Base-by-base conservation (phyloP, 306 rosid species). In the Sechiopsis laciniata region DNA sequence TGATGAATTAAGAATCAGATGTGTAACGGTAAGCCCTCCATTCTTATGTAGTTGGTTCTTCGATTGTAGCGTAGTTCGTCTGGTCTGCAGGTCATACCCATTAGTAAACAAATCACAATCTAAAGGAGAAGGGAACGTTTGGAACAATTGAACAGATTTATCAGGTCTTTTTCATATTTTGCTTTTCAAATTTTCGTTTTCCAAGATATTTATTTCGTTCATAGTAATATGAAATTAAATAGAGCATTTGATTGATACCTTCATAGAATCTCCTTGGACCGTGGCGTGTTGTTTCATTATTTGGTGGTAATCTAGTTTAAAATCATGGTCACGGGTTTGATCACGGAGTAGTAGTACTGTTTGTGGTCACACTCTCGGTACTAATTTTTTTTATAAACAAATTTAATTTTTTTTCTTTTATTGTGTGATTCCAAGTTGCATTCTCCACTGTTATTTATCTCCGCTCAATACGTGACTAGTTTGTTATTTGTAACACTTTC, bases 11-110 rank as follows among this genome's bases (percentile, higher is more conserved):
- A 22, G 21, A 66, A 6, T 66, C 11, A 45, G 72, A 66, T 66
- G 72, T 66, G n/a, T 45, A 32, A 66, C 72, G 72, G 55, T 42
- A 45, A 66, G 72, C 71, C 32, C 53, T 64, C 71, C 10, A 10
- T 64, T 64, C 52, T 64, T 17, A 3, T 64, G 26, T 4, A 16
- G 16, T 64, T 5, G 71, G 17, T 64, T 64, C 26, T 16, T 64
- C 71, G 10, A 37, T 64, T n/a, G 24, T 64, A 37, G 71, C 26
- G 16, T 14, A 64, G 52, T 37, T 64, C 52, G 51, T 64, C 51
- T 63, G n/a, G 16, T 63, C 24, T 63, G 51, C 24, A 10, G 22
- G 51, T 35, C 51, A 35, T 37, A n/a, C 51, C 8, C 50, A 8
- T 16, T 63, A 35, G 70, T 63, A 15, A 35, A 17, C 8, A n/a